phyloP scores from a whole-genome alignment of 306 rosid genomes.

The Crataegus laevigata region DNA sequence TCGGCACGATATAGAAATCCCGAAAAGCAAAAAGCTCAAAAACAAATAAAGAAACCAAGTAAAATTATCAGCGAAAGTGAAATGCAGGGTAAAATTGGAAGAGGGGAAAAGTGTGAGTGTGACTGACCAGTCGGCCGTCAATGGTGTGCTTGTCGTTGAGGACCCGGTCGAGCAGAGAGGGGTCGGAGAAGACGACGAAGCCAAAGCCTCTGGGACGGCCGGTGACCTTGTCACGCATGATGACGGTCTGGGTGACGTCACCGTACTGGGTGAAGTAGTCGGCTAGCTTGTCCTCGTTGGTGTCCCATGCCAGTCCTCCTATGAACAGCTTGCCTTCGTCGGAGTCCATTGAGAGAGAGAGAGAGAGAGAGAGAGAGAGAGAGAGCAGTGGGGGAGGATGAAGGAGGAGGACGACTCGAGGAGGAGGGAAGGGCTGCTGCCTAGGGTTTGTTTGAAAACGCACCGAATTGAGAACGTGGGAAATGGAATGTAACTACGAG shows the following conservation, averaged over 20 bases:
- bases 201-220: slow-evolving; percentile 58
- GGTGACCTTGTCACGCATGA: slow-evolving; percentile 60
- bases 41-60: neutral
- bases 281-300: slow-evolving; percentile 46
- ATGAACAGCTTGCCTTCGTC: slow-evolving; percentile 58
- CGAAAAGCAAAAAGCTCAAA: neutral
- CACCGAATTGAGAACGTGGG: neutral
- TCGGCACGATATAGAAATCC: neutral
- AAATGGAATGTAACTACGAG: neutral
- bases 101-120: neutral
- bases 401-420: neutral
- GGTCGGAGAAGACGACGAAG: slow-evolving; percentile 55
- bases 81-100: neutral
- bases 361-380: slow-evolving; percentile 6
- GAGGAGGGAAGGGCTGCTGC: neutral
- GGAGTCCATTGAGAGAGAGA: slow-evolving; percentile 32
- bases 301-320: slow-evolving; percentile 65
- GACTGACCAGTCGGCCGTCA: slow-evolving; percentile 45
- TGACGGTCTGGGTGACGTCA: slow-evolving; percentile 41
- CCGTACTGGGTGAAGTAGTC: slow-evolving; percentile 50
- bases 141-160: slow-evolving; percentile 51
- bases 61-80: neutral
- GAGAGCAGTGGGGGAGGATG: neutral
- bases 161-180: slow-evolving; percentile 43
- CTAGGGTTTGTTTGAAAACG: slow-evolving; percentile 29